These are phyloP conservation scores for Serendipita sp. DNA, from an alignment of 768 basidiomycete species.

Conservation along the genomic window DNA sequence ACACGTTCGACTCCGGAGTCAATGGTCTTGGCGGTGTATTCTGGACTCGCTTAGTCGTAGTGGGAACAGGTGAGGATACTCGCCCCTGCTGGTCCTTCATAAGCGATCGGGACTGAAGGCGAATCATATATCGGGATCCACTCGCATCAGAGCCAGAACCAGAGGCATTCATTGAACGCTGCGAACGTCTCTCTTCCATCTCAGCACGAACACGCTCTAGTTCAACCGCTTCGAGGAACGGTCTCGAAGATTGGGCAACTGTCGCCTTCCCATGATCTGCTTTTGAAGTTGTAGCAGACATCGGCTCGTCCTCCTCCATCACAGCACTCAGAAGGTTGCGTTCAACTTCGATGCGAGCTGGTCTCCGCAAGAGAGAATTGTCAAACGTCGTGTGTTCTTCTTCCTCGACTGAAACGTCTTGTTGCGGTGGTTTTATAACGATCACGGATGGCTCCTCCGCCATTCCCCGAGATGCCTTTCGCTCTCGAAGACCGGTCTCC, in stretches of 20 bases:
- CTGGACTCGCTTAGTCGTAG: conserved; percentile 8
- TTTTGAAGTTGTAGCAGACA: conserved; percentile 7
- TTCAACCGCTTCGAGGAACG: conserved; percentile 42
- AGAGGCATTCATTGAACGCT: conserved; percentile 23
- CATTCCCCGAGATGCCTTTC: conserved; percentile 39
- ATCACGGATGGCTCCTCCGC: conserved; percentile 4
- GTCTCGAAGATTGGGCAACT: conserved; percentile 12
- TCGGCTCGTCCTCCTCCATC: conserved; percentile 8
- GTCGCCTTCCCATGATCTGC: not conserved
- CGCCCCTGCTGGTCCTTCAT: not conserved
- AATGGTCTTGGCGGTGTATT: not conserved
- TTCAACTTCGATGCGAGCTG: not conserved
- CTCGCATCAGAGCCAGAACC: not conserved
- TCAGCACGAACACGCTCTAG: conserved; percentile 49
- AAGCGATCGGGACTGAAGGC: not conserved
- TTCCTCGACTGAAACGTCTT: conserved; percentile 14
- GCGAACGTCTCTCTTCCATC: conserved; percentile 47
- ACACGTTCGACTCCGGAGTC: not conserved
- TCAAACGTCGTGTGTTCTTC: not conserved
- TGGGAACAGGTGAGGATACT: too few relatives aligned
- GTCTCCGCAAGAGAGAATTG: not conserved
- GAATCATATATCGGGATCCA: conserved; percentile 3
- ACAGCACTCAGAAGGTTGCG: not conserved
- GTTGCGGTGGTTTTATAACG: conserved; percentile 13
- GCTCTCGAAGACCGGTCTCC: conserved; percentile 68